These are phyloP conservation scores for Picochlorum sp. DNA, from an alignment of 139 green algal species.

Conservation along the genomic window DNA sequence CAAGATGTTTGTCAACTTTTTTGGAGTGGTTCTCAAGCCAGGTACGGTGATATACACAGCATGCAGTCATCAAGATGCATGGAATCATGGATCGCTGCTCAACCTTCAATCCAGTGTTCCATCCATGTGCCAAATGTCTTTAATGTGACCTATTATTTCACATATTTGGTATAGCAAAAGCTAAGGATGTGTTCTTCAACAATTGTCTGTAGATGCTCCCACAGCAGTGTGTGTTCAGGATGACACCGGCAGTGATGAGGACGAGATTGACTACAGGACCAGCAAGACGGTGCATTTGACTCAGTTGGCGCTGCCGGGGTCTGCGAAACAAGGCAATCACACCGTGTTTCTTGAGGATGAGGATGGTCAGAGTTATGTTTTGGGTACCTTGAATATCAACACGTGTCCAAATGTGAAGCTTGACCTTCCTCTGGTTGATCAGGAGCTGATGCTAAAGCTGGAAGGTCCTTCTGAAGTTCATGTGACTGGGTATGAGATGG, in stretches of 20 bases:
- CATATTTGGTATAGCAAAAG: neutral
- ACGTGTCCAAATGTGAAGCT: slow-evolving; percentile 21
- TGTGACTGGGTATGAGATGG: slow-evolving; percentile 23
- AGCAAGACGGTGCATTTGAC: slow-evolving; percentile 21
- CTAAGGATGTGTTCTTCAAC: too few species aligned
- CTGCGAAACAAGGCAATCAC: slow-evolving; percentile 16
- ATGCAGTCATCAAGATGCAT: too few species aligned
- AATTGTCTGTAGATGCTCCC: neutral
- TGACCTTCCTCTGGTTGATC: slow-evolving; percentile 16
- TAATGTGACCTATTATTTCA: too few species aligned
- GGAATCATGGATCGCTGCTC: too few species aligned
- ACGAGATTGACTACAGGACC: slow-evolving; percentile 3
- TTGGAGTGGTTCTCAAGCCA: neutral
- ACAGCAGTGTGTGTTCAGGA: slow-evolving; percentile 8
- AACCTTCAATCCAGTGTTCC: neutral
- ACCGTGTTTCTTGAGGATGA: slow-evolving; percentile 21
- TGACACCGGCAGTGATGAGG: slow-evolving; percentile 14
- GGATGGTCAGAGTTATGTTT: slow-evolving; percentile 18
- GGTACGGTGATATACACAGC: neutral
- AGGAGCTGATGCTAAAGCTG: slow-evolving; percentile 21
- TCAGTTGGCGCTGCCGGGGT: slow-evolving; percentile 22
- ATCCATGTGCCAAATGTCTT: too few species aligned
- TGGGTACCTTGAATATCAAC: slow-evolving; percentile 21
- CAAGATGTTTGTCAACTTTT: neutral
- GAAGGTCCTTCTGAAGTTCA: slow-evolving; percentile 19